A percentile compares a stretch with the other conserved stretches of the same genome.
Evolutionary conservation across 257 asterid genomes (phyloP).

Genomic region (Nicotiana attenuata): DNA sequence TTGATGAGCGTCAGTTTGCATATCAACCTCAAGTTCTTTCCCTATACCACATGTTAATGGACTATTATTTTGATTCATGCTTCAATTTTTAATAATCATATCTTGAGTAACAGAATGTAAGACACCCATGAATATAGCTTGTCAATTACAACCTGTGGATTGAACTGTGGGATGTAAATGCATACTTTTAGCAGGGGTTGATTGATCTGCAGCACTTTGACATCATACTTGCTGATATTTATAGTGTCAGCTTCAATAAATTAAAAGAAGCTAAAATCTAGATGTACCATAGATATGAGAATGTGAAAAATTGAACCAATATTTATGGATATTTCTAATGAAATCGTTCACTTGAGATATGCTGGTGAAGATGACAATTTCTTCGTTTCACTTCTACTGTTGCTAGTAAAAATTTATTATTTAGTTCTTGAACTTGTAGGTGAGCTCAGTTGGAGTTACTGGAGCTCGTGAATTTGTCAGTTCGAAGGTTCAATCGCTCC

Average conservation of each 20-base stretch:
- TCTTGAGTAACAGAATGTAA: not conserved
- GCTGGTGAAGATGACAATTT: not conserved
- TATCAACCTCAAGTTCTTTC: not conserved
- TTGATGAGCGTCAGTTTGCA: not conserved
- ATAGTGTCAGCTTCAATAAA: not conserved
- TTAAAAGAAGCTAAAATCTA: not conserved
- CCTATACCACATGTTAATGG: not conserved
- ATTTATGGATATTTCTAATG: not conserved
- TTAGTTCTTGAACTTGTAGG: conserved; percentile 33
- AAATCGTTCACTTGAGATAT: not conserved
- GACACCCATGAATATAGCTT: not conserved
- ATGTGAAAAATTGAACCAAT: not conserved
- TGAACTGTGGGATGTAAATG: not conserved
- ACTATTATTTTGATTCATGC: not conserved
- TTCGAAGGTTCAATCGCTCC: conserved; percentile 57
- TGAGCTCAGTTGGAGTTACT: conserved; percentile 83
- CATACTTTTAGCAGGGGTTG: not conserved
- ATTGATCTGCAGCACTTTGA: not conserved
- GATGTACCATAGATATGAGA: not conserved
- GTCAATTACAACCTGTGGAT: not conserved
- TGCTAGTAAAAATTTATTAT: conserved; percentile 4
- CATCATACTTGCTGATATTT: not conserved
- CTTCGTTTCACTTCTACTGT: not conserved
- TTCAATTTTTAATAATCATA: not conserved
- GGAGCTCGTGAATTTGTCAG: conserved; percentile 82